Conservation (phyloP, 352 stramenopile genomes). For the Plasmopara viticola region DNA sequence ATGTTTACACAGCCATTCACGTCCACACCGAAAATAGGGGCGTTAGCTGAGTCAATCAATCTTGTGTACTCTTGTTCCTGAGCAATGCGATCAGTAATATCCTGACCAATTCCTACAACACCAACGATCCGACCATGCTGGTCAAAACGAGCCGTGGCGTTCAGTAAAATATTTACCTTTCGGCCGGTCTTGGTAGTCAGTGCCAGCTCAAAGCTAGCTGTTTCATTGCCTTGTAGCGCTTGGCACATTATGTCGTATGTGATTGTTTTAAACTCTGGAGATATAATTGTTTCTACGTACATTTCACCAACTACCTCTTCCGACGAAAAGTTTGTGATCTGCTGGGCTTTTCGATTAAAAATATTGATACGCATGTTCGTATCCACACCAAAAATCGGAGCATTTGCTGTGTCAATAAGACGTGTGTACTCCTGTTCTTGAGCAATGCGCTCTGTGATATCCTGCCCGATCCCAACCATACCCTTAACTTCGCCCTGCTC, state of each 20-base stretch:
- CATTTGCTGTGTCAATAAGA: constrained; percentile 73
- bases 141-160: constrained; percentile 70
- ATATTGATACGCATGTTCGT: constrained; percentile 49
- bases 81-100: constrained; percentile 85
- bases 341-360: constrained; percentile 60
- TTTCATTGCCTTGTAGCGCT: constrained; percentile 38
- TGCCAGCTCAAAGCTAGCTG: constrained; percentile 74
- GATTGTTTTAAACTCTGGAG: constrained; percentile 33
- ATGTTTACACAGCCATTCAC: constrained; percentile 76
- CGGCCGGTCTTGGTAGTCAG: constrained; percentile 67
- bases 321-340: constrained; percentile 70
- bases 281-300: constrained; percentile 55
- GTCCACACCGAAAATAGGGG: constrained; percentile 87
- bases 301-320: constrained; percentile 57
- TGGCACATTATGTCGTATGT: constrained; percentile 21
- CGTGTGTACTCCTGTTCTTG: constrained; percentile 1
- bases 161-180: constrained; percentile 72
- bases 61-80: constrained; percentile 86
- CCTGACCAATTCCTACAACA: constrained; percentile 79
- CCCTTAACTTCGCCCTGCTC: no score
- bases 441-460: no score
- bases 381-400: constrained; percentile 84
- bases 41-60: constrained; percentile 87
- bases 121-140: constrained; percentile 67
- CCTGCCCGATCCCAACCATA: no score